These are phyloP conservation scores for Gentiana dahurica DNA, from an alignment of 257 asterid genomes.

Conservation along the genomic window DNA sequence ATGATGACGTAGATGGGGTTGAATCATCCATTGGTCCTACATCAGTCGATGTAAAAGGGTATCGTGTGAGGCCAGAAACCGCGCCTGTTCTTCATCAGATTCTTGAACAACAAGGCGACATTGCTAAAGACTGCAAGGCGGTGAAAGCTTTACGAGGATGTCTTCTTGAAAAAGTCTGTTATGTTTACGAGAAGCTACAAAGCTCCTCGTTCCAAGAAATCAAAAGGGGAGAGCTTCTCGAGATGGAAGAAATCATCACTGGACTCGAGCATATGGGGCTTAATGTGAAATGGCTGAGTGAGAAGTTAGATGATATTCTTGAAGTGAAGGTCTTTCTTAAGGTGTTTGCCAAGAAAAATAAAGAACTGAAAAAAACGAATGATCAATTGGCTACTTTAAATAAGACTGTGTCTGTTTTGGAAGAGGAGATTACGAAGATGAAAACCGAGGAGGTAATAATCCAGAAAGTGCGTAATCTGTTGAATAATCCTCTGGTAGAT, in stretches of 20 bases:
- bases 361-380: neutral
- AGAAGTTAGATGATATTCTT: constrained; percentile 5
- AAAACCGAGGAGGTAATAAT: no score
- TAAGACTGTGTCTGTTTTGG: no score
- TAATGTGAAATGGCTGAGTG: constrained; percentile 12
- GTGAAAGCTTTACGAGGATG: neutral
- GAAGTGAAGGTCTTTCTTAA: constrained; percentile 1
- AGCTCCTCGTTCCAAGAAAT: neutral
- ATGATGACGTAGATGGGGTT: constrained; percentile 8
- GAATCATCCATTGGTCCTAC: neutral
- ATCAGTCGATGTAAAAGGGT: constrained; percentile 4
- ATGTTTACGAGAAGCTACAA: neutral
- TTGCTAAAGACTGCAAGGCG: constrained; percentile 7
- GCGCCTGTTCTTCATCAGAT: constrained; percentile 3
- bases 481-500: no score
- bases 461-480: no score
- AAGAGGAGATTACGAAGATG: no score
- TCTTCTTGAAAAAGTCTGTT: constrained; percentile 6
- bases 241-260: neutral
- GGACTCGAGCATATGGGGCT: constrained; percentile 10
- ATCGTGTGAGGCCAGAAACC: constrained; percentile 9
- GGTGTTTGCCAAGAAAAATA: neutral
- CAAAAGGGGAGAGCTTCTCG: constrained; percentile 2
- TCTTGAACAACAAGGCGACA: constrained; percentile 10
- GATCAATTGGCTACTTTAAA: neutral